Conservation (phyloP, 2,329 filamentous ascomycete species). For the Leptographium wingfieldii region DNA sequence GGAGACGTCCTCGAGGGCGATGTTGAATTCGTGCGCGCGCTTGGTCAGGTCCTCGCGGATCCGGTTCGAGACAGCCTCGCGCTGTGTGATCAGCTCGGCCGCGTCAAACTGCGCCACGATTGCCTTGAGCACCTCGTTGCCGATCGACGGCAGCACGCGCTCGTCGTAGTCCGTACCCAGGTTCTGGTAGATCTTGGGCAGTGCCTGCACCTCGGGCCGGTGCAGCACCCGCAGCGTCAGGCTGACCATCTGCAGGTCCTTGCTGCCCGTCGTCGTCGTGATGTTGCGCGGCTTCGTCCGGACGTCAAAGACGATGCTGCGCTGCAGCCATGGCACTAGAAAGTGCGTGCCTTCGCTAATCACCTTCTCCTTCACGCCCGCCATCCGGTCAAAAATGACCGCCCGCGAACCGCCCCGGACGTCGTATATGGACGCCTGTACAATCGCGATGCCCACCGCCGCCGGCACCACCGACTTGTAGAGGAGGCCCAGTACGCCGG, state of each 20-base stretch:
- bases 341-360: conserved; percentile 97
- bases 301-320: conserved; percentile 90
- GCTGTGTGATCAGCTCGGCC: conserved; percentile 95
- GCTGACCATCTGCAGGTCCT: conserved; percentile 99
- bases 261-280: conserved; percentile 91
- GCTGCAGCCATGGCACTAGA: conserved; percentile 89
- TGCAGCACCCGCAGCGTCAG: conserved; percentile 92
- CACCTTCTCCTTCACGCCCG: conserved; percentile 85
- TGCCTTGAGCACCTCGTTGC: conserved; percentile 97
- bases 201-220: conserved; percentile 78
- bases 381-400: conserved; percentile 92
- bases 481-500: conserved; percentile 45
- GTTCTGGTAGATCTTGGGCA: conserved; percentile 98
- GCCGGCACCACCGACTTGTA: conserved; percentile 63
- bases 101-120: conserved; percentile 99
- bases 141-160: conserved; percentile 93
- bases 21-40: conserved; percentile 95
- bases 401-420: conserved; percentile 89
- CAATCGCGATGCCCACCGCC: conserved; percentile 52
- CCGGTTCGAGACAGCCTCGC: conserved; percentile 89
- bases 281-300: conserved; percentile 96
- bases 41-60: conserved; percentile 87
- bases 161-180: conserved; percentile 98
- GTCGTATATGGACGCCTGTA: conserved; percentile 83
- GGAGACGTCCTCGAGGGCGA: conserved; percentile 93